These are phyloP conservation scores for Domatiomyces catenatus DNA, from an alignment of 2,329 filamentous ascomycete genomes.

Conservation along the genomic window DNA sequence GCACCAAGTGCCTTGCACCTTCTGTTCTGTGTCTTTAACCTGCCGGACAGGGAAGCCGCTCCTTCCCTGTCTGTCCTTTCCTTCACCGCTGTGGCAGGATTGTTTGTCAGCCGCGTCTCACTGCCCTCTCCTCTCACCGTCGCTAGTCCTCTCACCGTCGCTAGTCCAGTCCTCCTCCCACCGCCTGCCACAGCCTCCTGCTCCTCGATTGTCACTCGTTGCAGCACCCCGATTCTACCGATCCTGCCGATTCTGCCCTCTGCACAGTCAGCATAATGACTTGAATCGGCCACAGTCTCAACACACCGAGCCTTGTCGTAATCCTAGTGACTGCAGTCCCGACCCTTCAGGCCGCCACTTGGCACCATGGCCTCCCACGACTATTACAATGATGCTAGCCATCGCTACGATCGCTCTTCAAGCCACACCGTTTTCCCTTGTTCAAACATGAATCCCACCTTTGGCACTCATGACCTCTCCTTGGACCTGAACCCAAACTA, in stretches of 20 bases:
- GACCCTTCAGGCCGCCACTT: too few relatives aligned
- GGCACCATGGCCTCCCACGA: constrained; percentile 49
- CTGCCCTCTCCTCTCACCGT: not conserved
- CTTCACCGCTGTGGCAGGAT: not conserved
- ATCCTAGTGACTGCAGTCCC: not conserved
- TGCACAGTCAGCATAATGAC: not conserved
- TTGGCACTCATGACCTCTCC: not conserved
- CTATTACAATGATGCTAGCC: constrained; percentile 39
- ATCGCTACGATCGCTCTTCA: not conserved
- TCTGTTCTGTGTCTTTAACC: not conserved
- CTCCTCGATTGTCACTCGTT: not conserved
- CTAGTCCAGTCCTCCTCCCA: too few relatives aligned
- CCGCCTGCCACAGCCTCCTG: not conserved
- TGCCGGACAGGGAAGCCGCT: not conserved
- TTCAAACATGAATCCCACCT: not conserved
- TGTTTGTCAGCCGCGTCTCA: too few relatives aligned
- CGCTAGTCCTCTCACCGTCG: too few relatives aligned
- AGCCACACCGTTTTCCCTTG: not conserved
- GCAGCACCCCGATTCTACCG: not conserved
- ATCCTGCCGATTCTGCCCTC: not conserved
- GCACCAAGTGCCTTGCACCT: not conserved
- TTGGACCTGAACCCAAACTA: constrained; percentile 1
- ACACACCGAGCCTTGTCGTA: not conserved
- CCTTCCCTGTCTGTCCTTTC: not conserved
- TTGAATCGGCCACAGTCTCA: not conserved